Conservation (phyloP, 345 rosid genomes). For the Pistacia vera region DNA sequence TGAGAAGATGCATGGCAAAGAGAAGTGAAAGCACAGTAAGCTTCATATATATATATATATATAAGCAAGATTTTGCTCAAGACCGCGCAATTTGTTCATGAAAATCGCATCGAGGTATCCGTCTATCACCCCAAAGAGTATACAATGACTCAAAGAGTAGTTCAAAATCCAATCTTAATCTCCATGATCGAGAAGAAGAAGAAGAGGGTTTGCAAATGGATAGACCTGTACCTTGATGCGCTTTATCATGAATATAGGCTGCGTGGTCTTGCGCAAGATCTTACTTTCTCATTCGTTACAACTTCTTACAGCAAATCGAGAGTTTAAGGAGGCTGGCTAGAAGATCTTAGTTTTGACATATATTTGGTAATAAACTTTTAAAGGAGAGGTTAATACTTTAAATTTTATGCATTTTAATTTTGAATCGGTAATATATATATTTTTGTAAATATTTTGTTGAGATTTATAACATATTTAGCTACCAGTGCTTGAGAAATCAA, state of each 20-base stretch:
- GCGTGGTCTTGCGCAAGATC: slow-evolving; percentile 22
- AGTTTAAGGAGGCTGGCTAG: too few relatives aligned
- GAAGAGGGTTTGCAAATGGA: not conserved
- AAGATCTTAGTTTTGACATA: too few relatives aligned
- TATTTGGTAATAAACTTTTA: too few relatives aligned
- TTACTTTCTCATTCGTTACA: not conserved
- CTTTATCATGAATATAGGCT: slow-evolving; percentile 19
- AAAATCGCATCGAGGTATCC: slow-evolving; percentile 22
- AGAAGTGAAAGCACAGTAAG: not conserved
- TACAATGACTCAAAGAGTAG: too few relatives aligned
- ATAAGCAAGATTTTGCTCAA: slow-evolving; percentile 31
- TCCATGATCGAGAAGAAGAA: not conserved
- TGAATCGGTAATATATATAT: too few relatives aligned
- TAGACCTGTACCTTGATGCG: slow-evolving; percentile 25
- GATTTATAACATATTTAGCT: too few relatives aligned
- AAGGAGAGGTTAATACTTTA: too few relatives aligned
- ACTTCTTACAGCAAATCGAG: too few relatives aligned
- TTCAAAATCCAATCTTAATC: too few relatives aligned
- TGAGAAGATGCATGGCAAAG: not conserved
- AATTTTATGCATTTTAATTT: too few relatives aligned
- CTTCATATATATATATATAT: not conserved
- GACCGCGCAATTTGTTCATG: slow-evolving; percentile 28
- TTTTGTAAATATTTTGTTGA: too few relatives aligned
- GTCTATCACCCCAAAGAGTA: not conserved
- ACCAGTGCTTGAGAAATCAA: too few relatives aligned